Evolutionary conservation across 108 stramenopile species (phyloP).

Genomic region (Cyclotella choctawhatcheeana): DNA sequence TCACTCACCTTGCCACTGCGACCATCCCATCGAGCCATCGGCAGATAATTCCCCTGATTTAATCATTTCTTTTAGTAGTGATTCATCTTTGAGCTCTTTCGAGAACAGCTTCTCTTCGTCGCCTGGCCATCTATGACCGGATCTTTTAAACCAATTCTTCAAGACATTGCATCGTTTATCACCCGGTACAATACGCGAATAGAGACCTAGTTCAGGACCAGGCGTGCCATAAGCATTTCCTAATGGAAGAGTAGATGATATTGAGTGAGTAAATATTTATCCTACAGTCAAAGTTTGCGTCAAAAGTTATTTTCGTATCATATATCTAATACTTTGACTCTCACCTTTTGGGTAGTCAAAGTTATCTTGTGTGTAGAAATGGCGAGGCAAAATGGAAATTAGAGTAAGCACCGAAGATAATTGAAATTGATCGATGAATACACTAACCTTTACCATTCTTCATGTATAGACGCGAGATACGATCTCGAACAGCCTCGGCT

Average conservation of each 20-base stretch:
- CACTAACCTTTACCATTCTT: no score
- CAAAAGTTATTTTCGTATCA: no score
- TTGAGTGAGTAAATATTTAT: not conserved
- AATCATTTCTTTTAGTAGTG: not conserved
- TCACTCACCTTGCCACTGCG: constrained; percentile 47
- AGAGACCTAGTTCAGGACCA: constrained; percentile 42
- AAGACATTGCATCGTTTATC: constrained; percentile 36
- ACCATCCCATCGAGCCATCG: constrained; percentile 16
- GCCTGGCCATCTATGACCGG: constrained; percentile 19
- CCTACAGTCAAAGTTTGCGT: no score
- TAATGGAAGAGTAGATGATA: no score
- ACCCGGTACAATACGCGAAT: constrained; percentile 32
- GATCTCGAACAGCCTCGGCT: constrained; percentile 1
- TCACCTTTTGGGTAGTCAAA: constrained; percentile 25
- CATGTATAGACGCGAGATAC: constrained; percentile 29
- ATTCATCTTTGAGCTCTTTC: not conserved
- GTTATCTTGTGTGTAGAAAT: no score
- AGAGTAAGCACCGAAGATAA: no score
- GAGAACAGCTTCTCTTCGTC: not conserved
- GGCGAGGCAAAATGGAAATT: no score
- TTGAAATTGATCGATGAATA: no score
- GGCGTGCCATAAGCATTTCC: constrained; percentile 14
- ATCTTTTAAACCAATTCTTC: constrained; percentile 32
- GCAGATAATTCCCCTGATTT: constrained; percentile 6
- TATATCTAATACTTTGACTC: not conserved